These are phyloP conservation scores for Sarocladiaceae sp. DNA, from an alignment of 2,329 filamentous ascomycete genomes.

Conservation along the genomic window DNA sequence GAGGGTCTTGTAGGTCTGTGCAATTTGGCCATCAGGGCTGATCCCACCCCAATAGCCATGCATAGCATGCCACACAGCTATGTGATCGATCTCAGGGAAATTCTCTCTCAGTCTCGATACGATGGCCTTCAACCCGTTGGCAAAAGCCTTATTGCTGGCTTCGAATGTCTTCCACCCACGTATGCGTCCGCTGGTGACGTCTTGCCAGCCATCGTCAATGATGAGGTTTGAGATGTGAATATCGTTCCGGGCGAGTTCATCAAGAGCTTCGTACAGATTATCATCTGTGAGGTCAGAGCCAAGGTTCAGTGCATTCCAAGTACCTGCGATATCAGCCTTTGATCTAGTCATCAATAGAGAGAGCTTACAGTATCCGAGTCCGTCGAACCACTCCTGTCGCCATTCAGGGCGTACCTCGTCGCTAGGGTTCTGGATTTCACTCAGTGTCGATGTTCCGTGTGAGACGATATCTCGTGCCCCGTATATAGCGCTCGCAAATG, in stretches of 20 bases:
- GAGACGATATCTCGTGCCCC: constrained; percentile 59
- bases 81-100: constrained; percentile 68
- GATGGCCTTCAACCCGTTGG: constrained; percentile 67
- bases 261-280: constrained; percentile 70
- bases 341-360: background rate
- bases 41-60: constrained; percentile 90
- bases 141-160: constrained; percentile 73
- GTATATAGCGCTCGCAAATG: constrained; percentile 77
- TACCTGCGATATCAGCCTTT: constrained; percentile 41
- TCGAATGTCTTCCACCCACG: constrained; percentile 78
- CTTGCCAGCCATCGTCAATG: constrained; percentile 97
- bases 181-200: constrained; percentile 53
- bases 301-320: constrained; percentile 84
- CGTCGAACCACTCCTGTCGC: constrained; percentile 87
- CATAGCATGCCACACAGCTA: constrained; percentile 93
- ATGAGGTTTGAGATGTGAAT: constrained; percentile 82
- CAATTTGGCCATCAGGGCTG: constrained; percentile 65
- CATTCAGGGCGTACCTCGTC: constrained; percentile 54
- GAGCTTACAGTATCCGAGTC: constrained; percentile 73
- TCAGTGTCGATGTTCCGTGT: constrained; percentile 37
- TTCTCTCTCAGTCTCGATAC: constrained; percentile 61
- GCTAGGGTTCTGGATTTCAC: constrained; percentile 39
- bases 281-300: constrained; percentile 77
- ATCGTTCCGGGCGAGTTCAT: constrained; percentile 60
- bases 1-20: constrained; percentile 70